These are phyloP conservation scores for Diaporthe vexans DNA, from an alignment of 2,329 filamentous ascomycete species.

Conservation along the genomic window DNA sequence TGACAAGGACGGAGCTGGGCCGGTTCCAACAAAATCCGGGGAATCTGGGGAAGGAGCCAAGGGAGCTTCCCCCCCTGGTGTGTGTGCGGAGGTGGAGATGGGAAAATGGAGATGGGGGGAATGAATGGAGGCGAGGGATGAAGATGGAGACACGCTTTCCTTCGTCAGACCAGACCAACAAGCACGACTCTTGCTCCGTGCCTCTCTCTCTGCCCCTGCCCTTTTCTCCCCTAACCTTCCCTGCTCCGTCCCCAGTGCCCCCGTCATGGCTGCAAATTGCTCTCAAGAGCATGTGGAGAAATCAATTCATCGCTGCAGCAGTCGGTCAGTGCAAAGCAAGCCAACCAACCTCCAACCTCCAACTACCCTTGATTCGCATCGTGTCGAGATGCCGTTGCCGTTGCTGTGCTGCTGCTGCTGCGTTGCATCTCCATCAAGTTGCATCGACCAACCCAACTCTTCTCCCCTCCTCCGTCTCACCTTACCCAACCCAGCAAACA, in stretches of 20 bases:
- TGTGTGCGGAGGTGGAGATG: constrained; percentile 28
- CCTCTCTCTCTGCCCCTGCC: background rate
- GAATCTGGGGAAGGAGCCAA: constrained; percentile 28
- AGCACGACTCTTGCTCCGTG: background rate
- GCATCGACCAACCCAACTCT: too few species aligned
- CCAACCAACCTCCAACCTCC: background rate
- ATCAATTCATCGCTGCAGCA: background rate
- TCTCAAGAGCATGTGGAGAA: constrained; percentile 28
- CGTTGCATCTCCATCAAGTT: too few species aligned
- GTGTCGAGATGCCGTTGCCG: background rate
- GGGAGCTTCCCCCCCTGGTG: background rate
- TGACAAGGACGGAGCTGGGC: constrained; percentile 23
- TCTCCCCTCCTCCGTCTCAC: background rate
- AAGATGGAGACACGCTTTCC: background rate
- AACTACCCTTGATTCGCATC: background rate
- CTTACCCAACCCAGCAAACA: constrained; percentile 23
- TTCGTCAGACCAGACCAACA: background rate
- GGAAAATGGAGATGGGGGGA: constrained; percentile 16
- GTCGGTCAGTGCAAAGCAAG: constrained; percentile 2
- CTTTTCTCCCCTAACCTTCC: background rate
- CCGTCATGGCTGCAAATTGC: background rate
- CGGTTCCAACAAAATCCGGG: constrained; percentile 30
- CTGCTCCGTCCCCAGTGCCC: background rate
- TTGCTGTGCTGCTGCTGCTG: too few species aligned
- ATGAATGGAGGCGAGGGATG: background rate